These are phyloP conservation scores for Mycocentrospora acerina DNA, from an alignment of 2,329 filamentous ascomycete species.

Conservation along the genomic window DNA sequence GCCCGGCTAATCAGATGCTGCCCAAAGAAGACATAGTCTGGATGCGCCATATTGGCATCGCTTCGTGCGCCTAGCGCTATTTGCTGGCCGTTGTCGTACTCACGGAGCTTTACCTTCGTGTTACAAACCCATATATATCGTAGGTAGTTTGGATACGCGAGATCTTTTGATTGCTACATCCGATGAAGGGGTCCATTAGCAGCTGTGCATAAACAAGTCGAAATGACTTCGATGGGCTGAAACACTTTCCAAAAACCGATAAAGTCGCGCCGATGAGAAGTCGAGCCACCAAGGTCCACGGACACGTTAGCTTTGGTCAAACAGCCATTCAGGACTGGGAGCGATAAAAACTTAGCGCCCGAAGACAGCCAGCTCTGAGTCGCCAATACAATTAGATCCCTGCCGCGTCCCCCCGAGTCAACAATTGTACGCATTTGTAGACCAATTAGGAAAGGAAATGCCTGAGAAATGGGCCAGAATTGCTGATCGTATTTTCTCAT, in stretches of 20 bases:
- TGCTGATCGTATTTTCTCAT: slow-evolving; percentile 42
- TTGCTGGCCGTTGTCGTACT: slow-evolving; percentile 31
- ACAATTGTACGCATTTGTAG: slow-evolving; percentile 28
- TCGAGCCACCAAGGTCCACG: slow-evolving; percentile 27
- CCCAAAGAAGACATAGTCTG: slow-evolving; percentile 28
- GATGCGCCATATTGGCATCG: slow-evolving; percentile 31
- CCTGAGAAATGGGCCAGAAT: slow-evolving; percentile 32
- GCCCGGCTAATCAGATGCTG: slow-evolving; percentile 36
- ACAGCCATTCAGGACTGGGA: slow-evolving; percentile 35
- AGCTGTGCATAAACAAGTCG: slow-evolving; percentile 38
- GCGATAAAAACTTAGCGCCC: slow-evolving; percentile 41
- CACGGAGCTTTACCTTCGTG: slow-evolving; percentile 16
- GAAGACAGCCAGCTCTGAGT: slow-evolving; percentile 32
- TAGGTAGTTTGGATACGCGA: slow-evolving; percentile 36
- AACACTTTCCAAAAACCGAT: slow-evolving; percentile 38
- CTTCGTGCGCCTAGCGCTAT: slow-evolving; percentile 26
- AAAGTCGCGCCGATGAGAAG: slow-evolving; percentile 29
- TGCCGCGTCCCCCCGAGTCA: slow-evolving; percentile 38
- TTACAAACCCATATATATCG: slow-evolving; percentile 19
- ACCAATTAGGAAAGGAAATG: slow-evolving; percentile 32
- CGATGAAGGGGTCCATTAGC: slow-evolving; percentile 27
- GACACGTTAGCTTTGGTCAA: slow-evolving; percentile 37
- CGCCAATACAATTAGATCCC: slow-evolving; percentile 30
- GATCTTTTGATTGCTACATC: slow-evolving; percentile 27
- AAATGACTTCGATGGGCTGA: slow-evolving; percentile 30